These are phyloP conservation scores for Microsporum canis DNA, from an alignment of 2,329 filamentous ascomycete genomes.

Conservation along the genomic window DNA sequence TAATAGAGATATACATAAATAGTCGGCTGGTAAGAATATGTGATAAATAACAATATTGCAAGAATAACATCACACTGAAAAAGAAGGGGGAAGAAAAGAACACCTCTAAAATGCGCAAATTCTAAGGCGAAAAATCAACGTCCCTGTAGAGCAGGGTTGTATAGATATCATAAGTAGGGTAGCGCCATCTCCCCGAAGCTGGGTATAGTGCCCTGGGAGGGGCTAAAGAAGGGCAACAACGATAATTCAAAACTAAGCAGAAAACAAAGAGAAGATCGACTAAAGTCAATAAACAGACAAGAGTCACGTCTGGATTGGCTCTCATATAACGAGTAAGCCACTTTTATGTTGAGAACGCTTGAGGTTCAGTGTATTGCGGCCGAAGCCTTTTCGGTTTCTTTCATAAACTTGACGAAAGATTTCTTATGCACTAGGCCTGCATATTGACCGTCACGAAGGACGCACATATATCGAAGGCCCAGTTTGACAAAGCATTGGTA, in stretches of 20 bases:
- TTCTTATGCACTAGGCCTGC: conserved; percentile 96
- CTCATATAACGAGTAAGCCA: neutral
- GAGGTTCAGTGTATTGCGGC: neutral
- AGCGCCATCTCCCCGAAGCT: no score
- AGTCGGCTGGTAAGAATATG: neutral
- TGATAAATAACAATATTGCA: neutral
- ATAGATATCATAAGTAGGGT: no score
- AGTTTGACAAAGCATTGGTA: conserved; percentile 96
- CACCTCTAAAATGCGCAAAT: neutral
- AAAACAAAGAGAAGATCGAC: neutral
- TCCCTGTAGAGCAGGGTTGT: neutral
- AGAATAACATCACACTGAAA: neutral
- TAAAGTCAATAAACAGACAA: neutral
- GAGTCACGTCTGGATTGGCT: neutral
- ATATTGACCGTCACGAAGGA: conserved; percentile 71
- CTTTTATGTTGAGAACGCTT: neutral
- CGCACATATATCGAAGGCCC: conserved; percentile 83
- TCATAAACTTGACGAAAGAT: conserved; percentile 87
- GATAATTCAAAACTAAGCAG: neutral
- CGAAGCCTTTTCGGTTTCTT: conserved; percentile 39
- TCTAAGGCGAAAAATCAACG: neutral
- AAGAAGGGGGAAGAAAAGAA: neutral
- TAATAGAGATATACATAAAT: neutral
- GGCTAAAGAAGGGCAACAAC: neutral
- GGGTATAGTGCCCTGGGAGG: neutral